These are phyloP conservation scores for Brasilioporus rufonigricans DNA, from an alignment of 768 basidiomycete species.

Conservation along the genomic window DNA sequence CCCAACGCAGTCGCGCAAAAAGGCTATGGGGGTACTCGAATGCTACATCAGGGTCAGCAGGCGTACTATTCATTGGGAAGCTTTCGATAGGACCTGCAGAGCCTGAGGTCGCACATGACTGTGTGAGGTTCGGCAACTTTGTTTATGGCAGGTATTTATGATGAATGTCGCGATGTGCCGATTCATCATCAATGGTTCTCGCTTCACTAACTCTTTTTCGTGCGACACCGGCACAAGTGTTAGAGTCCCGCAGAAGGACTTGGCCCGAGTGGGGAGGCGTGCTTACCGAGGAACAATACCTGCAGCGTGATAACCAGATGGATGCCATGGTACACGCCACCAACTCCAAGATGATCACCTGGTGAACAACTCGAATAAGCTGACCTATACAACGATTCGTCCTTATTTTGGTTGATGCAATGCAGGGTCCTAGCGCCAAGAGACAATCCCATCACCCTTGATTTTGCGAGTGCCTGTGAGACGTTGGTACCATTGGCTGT, in stretches of 20 bases:
- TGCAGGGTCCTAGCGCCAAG: constrained; percentile 55
- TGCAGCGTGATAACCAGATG: constrained; percentile 39
- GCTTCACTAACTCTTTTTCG: constrained; percentile 38
- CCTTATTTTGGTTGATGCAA: not conserved
- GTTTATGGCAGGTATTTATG: too few species aligned
- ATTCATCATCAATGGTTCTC: not conserved
- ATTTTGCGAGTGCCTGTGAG: constrained; percentile 5
- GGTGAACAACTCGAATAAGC: constrained; percentile 37
- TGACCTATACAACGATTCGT: not conserved
- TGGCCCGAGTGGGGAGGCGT: constrained; percentile 43
- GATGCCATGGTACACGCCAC: constrained; percentile 43
- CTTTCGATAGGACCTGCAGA: too few species aligned
- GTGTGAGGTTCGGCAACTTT: too few species aligned
- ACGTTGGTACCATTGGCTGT: not conserved
- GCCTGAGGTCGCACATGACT: too few species aligned
- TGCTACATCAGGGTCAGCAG: too few species aligned
- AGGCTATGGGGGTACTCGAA: too few species aligned
- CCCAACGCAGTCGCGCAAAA: too few species aligned
- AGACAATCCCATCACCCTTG: constrained; percentile 37
- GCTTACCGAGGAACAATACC: constrained; percentile 43
- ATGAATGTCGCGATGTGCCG: too few species aligned
- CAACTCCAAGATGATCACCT: constrained; percentile 46
- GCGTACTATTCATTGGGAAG: too few species aligned
- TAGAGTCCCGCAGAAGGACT: constrained; percentile 31
- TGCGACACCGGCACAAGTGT: constrained; percentile 38